phyloP scores from a whole-genome alignment of 805 yeast species.

The Isabelozyma rhagii region DNA sequence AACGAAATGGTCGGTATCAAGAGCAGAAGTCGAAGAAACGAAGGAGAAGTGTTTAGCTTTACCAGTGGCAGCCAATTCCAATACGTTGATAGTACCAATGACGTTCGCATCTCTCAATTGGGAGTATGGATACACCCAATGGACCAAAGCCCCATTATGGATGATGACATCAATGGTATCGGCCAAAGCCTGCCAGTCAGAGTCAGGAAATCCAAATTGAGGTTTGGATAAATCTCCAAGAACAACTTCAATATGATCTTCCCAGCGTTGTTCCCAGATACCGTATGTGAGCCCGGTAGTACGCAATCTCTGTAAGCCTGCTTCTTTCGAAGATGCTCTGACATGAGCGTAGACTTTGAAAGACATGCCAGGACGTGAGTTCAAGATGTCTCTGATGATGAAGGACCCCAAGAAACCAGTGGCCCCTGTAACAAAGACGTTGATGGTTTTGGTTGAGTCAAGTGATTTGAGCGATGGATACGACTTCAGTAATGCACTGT shows the following conservation, averaged over 20 bases:
- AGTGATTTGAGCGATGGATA: slow-evolving; percentile 45
- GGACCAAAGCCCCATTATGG: slow-evolving; percentile 97
- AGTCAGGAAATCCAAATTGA: slow-evolving; percentile 65
- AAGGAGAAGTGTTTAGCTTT: slow-evolving; percentile 84
- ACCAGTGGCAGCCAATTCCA: slow-evolving; percentile 73
- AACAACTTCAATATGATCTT: slow-evolving; percentile 59
- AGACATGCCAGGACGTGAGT: slow-evolving; percentile 44
- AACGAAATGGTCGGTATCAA: slow-evolving; percentile 82
- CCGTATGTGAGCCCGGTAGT: slow-evolving; percentile 82
- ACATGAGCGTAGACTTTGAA: slow-evolving; percentile 83
- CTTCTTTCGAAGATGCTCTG: slow-evolving; percentile 66
- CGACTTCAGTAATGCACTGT: slow-evolving; percentile 35
- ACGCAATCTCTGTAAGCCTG: slow-evolving; percentile 74
- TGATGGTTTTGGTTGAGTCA: slow-evolving; percentile 35
- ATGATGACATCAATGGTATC: slow-evolving; percentile 73
- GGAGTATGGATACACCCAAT: slow-evolving; percentile 96
- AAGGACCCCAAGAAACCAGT: slow-evolving; percentile 97
- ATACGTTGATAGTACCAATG: slow-evolving; percentile 76
- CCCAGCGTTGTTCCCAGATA: slow-evolving; percentile 65
- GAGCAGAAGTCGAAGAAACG: slow-evolving; percentile 92
- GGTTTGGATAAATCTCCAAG: slow-evolving; percentile 75
- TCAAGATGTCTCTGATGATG: slow-evolving; percentile 71
- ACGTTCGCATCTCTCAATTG: slow-evolving; percentile 93
- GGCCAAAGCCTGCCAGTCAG: slow-evolving; percentile 57
- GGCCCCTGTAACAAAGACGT: slow-evolving; percentile 87